Evolutionary conservation across 768 basidiomycete species (phyloP), one percentile per base, ranked within the genome.

Genomic region (Sistotremastrum niveocremeum): DNA sequence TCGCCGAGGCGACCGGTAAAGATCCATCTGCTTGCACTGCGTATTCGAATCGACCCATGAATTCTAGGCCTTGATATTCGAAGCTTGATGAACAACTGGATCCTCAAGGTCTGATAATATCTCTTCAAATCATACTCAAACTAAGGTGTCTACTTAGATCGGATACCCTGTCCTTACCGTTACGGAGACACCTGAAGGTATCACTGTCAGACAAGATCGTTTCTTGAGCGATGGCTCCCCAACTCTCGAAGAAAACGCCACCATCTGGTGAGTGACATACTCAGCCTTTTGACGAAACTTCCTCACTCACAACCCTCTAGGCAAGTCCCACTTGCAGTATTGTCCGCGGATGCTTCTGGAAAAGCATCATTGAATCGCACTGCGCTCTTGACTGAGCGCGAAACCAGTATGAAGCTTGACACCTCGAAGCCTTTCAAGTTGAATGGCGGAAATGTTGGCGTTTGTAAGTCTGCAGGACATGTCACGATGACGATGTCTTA

Each of bases 161-260:
- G 95, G 95, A 10, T 97, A 82, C 69, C 95, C 95, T 1, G 79
- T 98, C 29, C 60, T 98, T 46, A 84, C 78, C 33, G 87, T 98
- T 39, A 82, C 77, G 2, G 91, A 97, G 63, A 73, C 69, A 8
- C 60, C 68, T 1, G 74, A 71, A 39, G 81, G 81, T 7, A 79
- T 99, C 54, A 72, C 69, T 46, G 71, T 98, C 45, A 77, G 79
- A 34, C 95, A 98, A 64, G 86, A 95, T 59, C 74, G 95, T 12
- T 98, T 95, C 73, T 67, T 98, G 41, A 83, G 87, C 57, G 84
- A 81, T 0, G 93, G 90, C 0, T 73, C 72, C 50, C 79, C 77
- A 6, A 76, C 80, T 55, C 74, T 76, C 7, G 76, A 86, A 58
- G 86, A 95, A 49, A 89, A 95, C 54, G 68, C 88, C 60, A 93